Evolutionary conservation across 2,329 filamentous ascomycete genomes (phyloP).

Genomic region (Ramularia endophylla): DNA sequence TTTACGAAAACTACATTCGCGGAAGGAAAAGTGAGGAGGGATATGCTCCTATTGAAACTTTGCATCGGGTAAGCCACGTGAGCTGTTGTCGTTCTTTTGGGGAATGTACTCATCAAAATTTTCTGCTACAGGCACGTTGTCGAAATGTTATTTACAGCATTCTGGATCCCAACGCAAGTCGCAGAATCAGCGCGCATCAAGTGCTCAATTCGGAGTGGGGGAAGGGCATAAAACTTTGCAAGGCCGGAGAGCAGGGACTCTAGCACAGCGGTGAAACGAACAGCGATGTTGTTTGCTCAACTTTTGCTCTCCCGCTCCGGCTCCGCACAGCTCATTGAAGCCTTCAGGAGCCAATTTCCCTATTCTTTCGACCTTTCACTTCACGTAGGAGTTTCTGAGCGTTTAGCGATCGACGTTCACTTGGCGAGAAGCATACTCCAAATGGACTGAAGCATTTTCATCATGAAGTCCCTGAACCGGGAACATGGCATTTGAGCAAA

Average conservation of each 20-base stretch:
- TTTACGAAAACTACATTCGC: slow-evolving; percentile 89
- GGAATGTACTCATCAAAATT: slow-evolving; percentile 12
- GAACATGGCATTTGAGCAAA: no score
- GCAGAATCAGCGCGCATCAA: slow-evolving; percentile 91
- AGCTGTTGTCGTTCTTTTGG: no score
- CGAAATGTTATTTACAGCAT: slow-evolving; percentile 99
- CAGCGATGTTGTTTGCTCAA: no score
- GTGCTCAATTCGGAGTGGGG: slow-evolving; percentile 99
- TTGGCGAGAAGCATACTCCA: slow-evolving; percentile 4
- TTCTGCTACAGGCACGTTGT: slow-evolving; percentile 68
- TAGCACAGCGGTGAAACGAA: no score
- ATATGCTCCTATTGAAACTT: slow-evolving; percentile 90
- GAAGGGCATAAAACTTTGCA: slow-evolving; percentile 94
- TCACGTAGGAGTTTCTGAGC: slow-evolving; percentile 2
- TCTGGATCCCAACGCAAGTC: slow-evolving; percentile 84
- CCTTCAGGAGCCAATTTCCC: slow-evolving; percentile 3
- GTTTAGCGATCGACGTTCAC: slow-evolving; percentile 9
- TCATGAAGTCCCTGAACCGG: no score
- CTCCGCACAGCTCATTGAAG: neutral
- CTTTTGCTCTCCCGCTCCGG: slow-evolving; percentile 12
- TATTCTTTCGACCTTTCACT: slow-evolving; percentile 2
- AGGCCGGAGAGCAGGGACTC: slow-evolving; percentile 91
- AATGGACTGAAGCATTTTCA: no score
- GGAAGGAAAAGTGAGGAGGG: slow-evolving; percentile 91
- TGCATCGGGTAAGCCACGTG: slow-evolving; percentile 83